Evolutionary conservation across 1,284 basidiomycete genomes (phyloP).

Genomic region (Sutorius eximius): DNA sequence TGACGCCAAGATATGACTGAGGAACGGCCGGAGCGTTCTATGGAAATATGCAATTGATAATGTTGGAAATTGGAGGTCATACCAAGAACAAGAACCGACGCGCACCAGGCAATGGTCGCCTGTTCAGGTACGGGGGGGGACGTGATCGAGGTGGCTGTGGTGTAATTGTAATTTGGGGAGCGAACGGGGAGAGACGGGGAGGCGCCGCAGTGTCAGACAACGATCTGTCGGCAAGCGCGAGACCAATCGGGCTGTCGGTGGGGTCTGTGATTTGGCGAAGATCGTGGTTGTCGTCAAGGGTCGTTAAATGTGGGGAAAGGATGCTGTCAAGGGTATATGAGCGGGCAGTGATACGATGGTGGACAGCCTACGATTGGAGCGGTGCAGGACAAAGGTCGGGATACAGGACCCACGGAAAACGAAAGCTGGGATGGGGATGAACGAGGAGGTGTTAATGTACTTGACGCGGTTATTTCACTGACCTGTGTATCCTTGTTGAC

Average conservation of each 20-base stretch:
- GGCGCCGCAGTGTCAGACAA: slow-evolving; percentile 12
- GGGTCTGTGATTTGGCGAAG: neutral
- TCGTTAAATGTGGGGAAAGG: slow-evolving; percentile 25
- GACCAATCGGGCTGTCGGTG: neutral
- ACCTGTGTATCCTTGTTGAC: slow-evolving; percentile 35
- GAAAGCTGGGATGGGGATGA: slow-evolving; percentile 10
- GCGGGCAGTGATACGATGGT: neutral
- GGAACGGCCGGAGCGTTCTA: slow-evolving; percentile 35
- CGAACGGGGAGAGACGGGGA: slow-evolving; percentile 22
- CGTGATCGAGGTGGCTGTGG: slow-evolving; percentile 36
- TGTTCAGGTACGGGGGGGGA: slow-evolving; percentile 32
- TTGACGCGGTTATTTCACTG: slow-evolving; percentile 15
- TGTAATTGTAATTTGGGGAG: slow-evolving; percentile 29
- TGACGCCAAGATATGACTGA: slow-evolving; percentile 25
- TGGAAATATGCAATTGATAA: slow-evolving; percentile 37
- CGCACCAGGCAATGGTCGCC: slow-evolving; percentile 33
- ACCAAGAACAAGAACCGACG: slow-evolving; percentile 33
- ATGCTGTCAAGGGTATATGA: neutral
- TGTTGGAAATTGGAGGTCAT: slow-evolving; percentile 38
- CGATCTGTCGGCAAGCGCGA: neutral
- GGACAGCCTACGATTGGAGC: neutral
- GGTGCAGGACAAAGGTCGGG: slow-evolving; percentile 8
- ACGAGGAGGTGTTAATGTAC: slow-evolving; percentile 22
- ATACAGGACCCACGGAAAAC: slow-evolving; percentile 22
- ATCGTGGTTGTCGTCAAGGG: slow-evolving; percentile 31